A percentile compares a stretch with the other conserved stretches of the same genome.
These are phyloP conservation scores for Endotrypanum monterogeii DNA, from an alignment of 208 protist genomes.

Conservation along the genomic window DNA sequence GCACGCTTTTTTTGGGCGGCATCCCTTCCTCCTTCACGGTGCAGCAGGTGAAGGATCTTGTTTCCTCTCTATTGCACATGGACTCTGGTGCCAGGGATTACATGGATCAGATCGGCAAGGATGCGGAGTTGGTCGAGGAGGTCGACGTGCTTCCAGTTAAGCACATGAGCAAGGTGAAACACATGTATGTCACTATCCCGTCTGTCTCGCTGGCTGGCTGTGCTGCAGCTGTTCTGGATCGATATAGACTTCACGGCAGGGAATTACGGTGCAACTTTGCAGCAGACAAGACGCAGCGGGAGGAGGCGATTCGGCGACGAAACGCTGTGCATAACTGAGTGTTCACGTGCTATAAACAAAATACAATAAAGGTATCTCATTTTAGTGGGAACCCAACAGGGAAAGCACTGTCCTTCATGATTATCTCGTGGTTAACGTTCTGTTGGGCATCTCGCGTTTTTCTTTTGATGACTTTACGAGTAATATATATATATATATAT, in stretches of 20 bases:
- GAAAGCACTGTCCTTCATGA: not conserved
- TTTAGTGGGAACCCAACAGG: not conserved
- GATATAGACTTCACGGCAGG: constrained; percentile 44
- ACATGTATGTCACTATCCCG: constrained; percentile 81
- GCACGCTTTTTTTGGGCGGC: constrained; percentile 86
- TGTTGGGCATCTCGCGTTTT: not conserved
- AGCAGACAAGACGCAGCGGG: constrained; percentile 74
- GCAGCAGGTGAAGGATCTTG: constrained; percentile 63
- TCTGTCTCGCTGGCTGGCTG: constrained; percentile 57
- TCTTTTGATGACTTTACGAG: not conserved
- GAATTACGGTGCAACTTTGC: constrained; percentile 86
- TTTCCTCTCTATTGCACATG: constrained; percentile 57
- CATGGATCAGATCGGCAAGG: constrained; percentile 26
- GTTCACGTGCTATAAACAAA: not conserved
- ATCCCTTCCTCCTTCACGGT: constrained; percentile 59
- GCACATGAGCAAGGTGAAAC: constrained; percentile 52
- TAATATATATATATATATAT: not conserved
- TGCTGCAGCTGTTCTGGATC: constrained; percentile 52
- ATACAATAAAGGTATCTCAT: not conserved
- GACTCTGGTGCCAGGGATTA: constrained; percentile 35
- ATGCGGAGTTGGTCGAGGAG: constrained; percentile 48
- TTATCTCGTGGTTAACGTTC: not conserved
- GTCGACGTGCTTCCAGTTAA: constrained; percentile 73
- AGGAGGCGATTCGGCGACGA: constrained; percentile 59
- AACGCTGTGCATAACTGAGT: not conserved